Evolutionary conservation across 169 alveolate genomes (phyloP), one percentile per base, ranked within the genome.

Genomic region (Cyclospora cayetanensis): DNA sequence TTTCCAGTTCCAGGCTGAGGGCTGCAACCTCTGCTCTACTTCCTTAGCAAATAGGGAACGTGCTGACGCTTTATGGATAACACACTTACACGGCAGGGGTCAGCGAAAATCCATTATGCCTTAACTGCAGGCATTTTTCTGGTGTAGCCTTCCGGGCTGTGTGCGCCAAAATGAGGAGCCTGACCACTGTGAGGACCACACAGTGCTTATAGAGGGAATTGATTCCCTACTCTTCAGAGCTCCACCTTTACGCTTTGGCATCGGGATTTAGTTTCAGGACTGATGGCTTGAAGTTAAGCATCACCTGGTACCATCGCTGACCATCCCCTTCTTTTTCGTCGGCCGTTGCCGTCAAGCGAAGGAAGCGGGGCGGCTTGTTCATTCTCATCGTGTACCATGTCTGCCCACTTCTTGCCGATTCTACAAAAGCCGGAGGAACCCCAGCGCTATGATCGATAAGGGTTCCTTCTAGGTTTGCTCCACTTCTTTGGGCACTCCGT

Each of bases 281-380:
- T 27, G 72, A 29, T 2, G 89, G 89, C 18, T 50, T 79, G 46
- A 79, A 79, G 70, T 79, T 43, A 31, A 50, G 37, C 74, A 50
- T 79, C 46, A 50, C 11, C 52, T 46, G 74, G 72, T 50, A 79
- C 74, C 70, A 79, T 39, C 50, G 42, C 46, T 52, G 25, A 4
- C 35, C 43, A 43, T 25, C 74, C 12, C 7, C 37, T 52, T 25
- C 22, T 35, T 79, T 79, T 27, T 79, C 72, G 66, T 79, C 72
- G 4, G 50, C 43, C 25, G 65, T 9, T 4, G 89, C 89, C 25
- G 74, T 79, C 74, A 79, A 53, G 68, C 89, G 74, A n/a, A 79
- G 89, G 4, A 79, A 12, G 89, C 72, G 74, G 52, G 89, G 74
- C 39, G 89, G 34, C 22, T 46, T 22, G 89, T 79, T 79, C 46